Conservation (phyloP, 2,329 filamentous ascomycete genomes). For the Grosmannia serpens region DNA sequence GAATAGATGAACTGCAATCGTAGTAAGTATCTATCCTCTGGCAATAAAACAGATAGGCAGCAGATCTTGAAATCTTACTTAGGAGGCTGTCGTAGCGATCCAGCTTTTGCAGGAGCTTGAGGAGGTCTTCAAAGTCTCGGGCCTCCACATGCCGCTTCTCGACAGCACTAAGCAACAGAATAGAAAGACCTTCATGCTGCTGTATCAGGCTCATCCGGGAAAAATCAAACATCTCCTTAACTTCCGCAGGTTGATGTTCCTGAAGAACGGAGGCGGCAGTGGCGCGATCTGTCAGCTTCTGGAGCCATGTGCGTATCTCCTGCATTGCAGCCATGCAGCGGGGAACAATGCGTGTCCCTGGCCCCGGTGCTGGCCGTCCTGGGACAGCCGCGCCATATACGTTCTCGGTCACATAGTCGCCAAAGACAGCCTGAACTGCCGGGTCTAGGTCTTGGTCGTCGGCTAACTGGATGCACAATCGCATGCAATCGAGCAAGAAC, state of each 20-base stretch:
- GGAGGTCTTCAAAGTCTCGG: constrained; percentile 62
- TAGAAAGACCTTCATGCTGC: constrained; percentile 79
- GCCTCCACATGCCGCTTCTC: constrained; percentile 60
- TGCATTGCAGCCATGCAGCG: constrained; percentile 68
- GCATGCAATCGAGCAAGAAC: constrained; percentile 71
- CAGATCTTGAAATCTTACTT: constrained; percentile 22
- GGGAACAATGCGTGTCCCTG: constrained; percentile 52
- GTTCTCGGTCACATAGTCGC: constrained; percentile 42
- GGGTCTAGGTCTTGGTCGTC: constrained; percentile 44
- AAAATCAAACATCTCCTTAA: constrained; percentile 67
- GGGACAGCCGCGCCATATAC: constrained; percentile 40
- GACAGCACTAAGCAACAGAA: constrained; percentile 69
- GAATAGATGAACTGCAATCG: constrained; percentile 59
- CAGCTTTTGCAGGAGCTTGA: constrained; percentile 54
- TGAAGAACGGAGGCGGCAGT: constrained; percentile 67
- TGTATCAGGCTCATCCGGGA: constrained; percentile 70
- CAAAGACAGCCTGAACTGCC: constrained; percentile 35
- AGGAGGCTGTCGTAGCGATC: constrained; percentile 65
- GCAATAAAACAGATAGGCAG: neutral
- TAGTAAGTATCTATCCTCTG: neutral
- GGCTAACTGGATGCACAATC: constrained; percentile 63
- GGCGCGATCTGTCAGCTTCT: constrained; percentile 62
- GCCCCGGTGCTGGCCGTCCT: constrained; percentile 29
- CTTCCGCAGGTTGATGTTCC: constrained; percentile 45
- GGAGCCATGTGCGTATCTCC: constrained; percentile 65